Percentiles rank a stretch among this genome's conserved stretches.
Evolutionary conservation across 2,329 filamentous ascomycete species (phyloP).

Genomic region (Aspergillus phoenicis): DNA sequence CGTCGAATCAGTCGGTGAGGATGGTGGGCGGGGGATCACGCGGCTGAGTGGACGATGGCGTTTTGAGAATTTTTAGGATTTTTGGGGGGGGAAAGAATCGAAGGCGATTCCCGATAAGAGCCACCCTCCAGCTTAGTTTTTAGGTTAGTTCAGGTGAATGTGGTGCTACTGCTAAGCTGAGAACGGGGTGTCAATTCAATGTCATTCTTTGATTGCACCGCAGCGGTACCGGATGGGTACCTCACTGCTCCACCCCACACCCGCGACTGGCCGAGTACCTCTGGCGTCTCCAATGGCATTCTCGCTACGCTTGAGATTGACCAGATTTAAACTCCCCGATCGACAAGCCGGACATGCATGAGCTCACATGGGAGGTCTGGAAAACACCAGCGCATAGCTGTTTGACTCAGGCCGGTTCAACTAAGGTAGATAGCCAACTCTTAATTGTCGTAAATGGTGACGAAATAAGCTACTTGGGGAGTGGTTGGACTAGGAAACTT

Average conservation of each 20-base stretch:
- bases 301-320: neutral
- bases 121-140: no score
- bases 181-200: neutral
- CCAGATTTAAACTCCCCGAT: neutral
- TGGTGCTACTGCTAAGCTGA: neutral
- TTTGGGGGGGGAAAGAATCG: neutral
- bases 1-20: constrained; percentile 4
- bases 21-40: neutral
- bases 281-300: neutral
- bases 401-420: neutral
- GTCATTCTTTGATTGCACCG: neutral
- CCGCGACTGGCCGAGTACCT: neutral
- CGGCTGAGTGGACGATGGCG: constrained; percentile 3
- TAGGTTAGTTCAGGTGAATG: no score
- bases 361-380: neutral
- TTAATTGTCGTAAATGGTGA: neutral
- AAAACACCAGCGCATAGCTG: neutral
- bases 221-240: neutral
- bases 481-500: neutral
- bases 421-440: neutral
- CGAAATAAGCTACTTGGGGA: neutral
- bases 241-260: neutral
- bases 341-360: neutral
- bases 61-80: neutral
- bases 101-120: constrained; percentile 1